Evolutionary conservation across 306 rosid species (phyloP), one percentile per base, ranked within the genome.

Genomic region (Castanospermum australe): DNA sequence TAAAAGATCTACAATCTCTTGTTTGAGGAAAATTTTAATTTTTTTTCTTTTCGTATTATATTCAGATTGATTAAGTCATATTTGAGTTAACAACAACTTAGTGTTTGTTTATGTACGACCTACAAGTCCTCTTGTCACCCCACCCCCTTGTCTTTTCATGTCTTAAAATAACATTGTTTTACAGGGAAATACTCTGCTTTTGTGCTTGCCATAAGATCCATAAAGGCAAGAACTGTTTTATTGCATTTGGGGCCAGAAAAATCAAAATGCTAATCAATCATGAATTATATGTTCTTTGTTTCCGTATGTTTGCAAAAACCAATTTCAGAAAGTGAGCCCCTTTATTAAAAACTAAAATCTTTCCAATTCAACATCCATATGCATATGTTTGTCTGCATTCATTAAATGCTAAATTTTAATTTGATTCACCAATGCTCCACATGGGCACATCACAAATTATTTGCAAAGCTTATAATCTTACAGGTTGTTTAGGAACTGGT

Each of bases 151-250:
- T 22, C 20, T 32, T 51, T 39, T 50, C 41, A 24, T 6, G 33
- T 32, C 8, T 54, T 20, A 36, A 61, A 61, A 45, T 39, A 72
- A 24, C 51, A 48, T 75, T 56, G 20, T 50, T 47, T 68, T 48
- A 12, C 17, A 4, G 2, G 47, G 48, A 3, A 59, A 42, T 22
- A 56, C 15, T 24, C 57, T 41, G 59, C 67, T 67, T 67, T 25
- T 81, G 59, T 67, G 56, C 76, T 76, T 76, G 17, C 51, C 57
- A 60, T 50, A 1, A 33, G 61, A 47, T 50, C 17, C 52, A 28
- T 25, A 17, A 24, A 75, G 39, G 17, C 32, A 8, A 25, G 68
- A 14, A 55, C 22, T 0, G 21, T 15, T 54, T 36, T 55, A 44
- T 5, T 45, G 28, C 80, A 75, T 76, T 59, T 14, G 20, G 33